A percentile compares a stretch with the other conserved stretches of the same genome.
phyloP scores from a whole-genome alignment of 352 stramenopile genomes.

The Phytophthora meadii region DNA sequence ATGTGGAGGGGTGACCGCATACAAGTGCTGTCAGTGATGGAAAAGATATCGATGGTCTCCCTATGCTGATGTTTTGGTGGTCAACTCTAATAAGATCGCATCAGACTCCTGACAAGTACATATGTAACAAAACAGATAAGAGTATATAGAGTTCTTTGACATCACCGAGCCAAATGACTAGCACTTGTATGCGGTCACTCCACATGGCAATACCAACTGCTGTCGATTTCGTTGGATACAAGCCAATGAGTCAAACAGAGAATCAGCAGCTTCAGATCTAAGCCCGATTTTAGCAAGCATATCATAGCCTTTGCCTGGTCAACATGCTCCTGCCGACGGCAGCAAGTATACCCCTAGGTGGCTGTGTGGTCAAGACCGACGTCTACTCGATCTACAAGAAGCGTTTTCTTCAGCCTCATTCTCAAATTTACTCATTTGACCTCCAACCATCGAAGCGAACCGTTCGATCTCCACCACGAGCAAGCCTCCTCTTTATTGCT shows the following conservation, averaged over 20 bases:
- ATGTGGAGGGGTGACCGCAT: neutral
- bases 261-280: neutral
- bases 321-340: neutral
- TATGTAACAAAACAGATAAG: too few species aligned
- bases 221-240: neutral
- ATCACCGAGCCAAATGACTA: too few species aligned
- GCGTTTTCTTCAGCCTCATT: conserved; percentile 8
- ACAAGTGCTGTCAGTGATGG: neutral
- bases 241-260: neutral
- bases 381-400: conserved; percentile 13
- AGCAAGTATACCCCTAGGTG: neutral
- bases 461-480: conserved; percentile 7
- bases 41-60: neutral
- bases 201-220: neutral
- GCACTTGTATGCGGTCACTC: neutral
- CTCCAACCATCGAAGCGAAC: conserved; percentile 7
- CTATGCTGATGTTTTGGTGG: too few species aligned
- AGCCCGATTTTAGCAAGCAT: neutral
- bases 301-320: neutral
- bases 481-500: conserved; percentile 5
- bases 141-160: too few species aligned
- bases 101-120: too few species aligned
- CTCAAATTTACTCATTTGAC: conserved; percentile 10
- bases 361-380: neutral
- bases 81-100: too few species aligned